Evolutionary conservation across 306 rosid genomes (phyloP), one percentile per base, ranked within the genome.

Genomic region (Pyrus communis): DNA sequence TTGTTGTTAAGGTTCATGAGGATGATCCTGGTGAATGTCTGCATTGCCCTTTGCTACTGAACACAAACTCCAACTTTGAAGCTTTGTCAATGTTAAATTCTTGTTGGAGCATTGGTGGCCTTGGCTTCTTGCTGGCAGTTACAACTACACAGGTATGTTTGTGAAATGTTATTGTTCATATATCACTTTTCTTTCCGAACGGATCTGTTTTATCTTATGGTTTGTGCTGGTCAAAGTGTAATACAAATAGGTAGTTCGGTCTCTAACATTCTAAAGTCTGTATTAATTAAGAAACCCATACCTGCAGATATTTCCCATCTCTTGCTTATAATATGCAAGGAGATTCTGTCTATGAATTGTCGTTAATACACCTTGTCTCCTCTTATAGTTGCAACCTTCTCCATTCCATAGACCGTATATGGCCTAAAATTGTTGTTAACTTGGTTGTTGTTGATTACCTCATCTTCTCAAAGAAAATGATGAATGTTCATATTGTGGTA

Each of bases 81-180:
- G 92, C 89, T 83, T 80, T 89, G 88, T 85, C 90, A 83, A 76
- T 86, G 88, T 85, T 79, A 68, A 83, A 81, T 71, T 81, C 82
- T 84, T 74, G 60, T 76, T 84, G 97, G 99, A 90, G 97, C 83
- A 54, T 88, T 74, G 85, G 79, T 87, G 93, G 91, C 88, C 80
- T 88, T 82, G 91, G 90, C 87, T 83, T 85, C 83, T 86, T 89
- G 93, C 97, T n/a, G 96, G 90, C 88, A 78, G 79, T 89, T 85
- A 90, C 90, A 82, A 85, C 82, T 87, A 84, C 84, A 83, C 81
- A 83, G 93, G 97, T 92, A 54, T 81, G 17, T 12, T 14, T 75
- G 0, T 38, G 60, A 17, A 22, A 19, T 3, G 43, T 15, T 63
- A n/a, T 77, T 25, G n/a, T 69, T 79, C 58, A 4, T 28, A 27